phyloP scores from a whole-genome alignment of 23 red algal species.

The Cyanidium caldarium region DNA sequence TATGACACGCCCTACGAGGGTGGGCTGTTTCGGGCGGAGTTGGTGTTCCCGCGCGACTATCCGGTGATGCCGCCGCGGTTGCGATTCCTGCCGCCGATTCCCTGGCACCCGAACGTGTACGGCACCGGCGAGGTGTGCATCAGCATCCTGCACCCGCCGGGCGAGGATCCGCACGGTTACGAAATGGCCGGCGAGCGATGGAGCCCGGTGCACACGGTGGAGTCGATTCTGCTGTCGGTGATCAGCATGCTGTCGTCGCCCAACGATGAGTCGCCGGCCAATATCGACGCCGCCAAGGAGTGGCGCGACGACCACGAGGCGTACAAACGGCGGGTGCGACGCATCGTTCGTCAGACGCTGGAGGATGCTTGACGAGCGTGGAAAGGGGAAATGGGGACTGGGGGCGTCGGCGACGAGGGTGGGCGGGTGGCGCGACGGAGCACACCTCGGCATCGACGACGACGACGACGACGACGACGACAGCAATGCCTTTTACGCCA shows the following conservation, averaged over 20 bases:
- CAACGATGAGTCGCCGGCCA: slow-evolving; percentile 92
- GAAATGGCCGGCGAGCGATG: slow-evolving; percentile 91
- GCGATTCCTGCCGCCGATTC: slow-evolving; percentile 69
- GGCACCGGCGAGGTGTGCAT: slow-evolving; percentile 92
- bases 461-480: too few relatives aligned
- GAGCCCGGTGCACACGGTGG: slow-evolving; percentile 91
- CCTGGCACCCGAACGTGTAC: slow-evolving; percentile 99
- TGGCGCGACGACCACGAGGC: slow-evolving; percentile 73
- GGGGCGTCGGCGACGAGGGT: too few relatives aligned
- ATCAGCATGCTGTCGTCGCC: slow-evolving; percentile 91
- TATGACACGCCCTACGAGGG: slow-evolving; percentile 88
- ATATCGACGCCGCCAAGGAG: slow-evolving; percentile 96
- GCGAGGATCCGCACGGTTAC: slow-evolving; percentile 84
- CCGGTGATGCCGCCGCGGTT: slow-evolving; percentile 91
- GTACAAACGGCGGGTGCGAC: slow-evolving; percentile 81
- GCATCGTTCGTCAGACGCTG: slow-evolving; percentile 56
- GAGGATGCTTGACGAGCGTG: slow-evolving; percentile 28
- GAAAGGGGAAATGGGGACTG: not conserved
- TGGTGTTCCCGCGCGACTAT: slow-evolving; percentile 86
- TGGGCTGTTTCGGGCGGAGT: slow-evolving; percentile 78
- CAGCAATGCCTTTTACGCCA: too few relatives aligned
- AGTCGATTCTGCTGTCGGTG: slow-evolving; percentile 81
- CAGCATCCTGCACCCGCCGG: slow-evolving; percentile 84
- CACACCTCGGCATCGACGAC: not conserved
- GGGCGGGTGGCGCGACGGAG: too few relatives aligned